These are phyloP conservation scores for bread wheat (Triticum aestivum) DNA, from an alignment of 176 grass and related monocot species.

Conservation along the genomic window IWGSC_CS_RefSeq_v2.1 NC_057807.1:127931924-127932423, in stretches of 20 bases:
- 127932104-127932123: slow-evolving; percentile 3
- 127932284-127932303: not conserved
- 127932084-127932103: slow-evolving; percentile 24
- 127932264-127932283: not conserved
- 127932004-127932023: slow-evolving; percentile 21
- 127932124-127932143: slow-evolving; percentile 27
- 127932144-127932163: not conserved
- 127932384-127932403: not conserved
- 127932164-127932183: not conserved
- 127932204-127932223: not conserved
- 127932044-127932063: not conserved
- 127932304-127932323: not conserved
- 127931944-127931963: not conserved
- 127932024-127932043: not conserved
- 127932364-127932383: not conserved
- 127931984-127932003: not conserved
- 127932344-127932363: not conserved
- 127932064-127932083: not conserved
- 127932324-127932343: not conserved
- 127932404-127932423: not conserved
- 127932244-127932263: not conserved
- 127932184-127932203: not conserved
- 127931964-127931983: not conserved
- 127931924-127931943: not conserved
- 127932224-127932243: not conserved